Percentiles rank a stretch among this genome's conserved stretches.
phyloP scores from a whole-genome alignment of 805 yeast species.

The Yamadazyma nakazawae region DNA sequence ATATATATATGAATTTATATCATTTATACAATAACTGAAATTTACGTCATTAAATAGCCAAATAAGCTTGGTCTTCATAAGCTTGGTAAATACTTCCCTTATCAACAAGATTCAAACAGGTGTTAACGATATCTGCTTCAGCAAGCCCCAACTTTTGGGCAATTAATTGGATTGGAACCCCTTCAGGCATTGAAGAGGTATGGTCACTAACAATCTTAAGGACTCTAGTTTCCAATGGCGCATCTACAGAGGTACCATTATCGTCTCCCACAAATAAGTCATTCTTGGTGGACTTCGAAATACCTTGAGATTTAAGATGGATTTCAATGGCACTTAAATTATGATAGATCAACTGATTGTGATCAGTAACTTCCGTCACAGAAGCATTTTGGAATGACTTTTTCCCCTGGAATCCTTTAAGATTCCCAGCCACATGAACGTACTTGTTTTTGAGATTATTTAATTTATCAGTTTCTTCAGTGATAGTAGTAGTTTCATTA shows the following conservation, averaged over 20 bases:
- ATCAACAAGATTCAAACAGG: conserved; percentile 56
- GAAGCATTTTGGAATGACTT: conserved; percentile 63
- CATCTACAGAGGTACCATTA: conserved; percentile 17
- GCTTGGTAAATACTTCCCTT: conserved; percentile 70
- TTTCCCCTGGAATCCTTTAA: conserved; percentile 58
- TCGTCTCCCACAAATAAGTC: conserved; percentile 30
- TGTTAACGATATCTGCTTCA: conserved; percentile 46
- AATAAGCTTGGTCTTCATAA: conserved; percentile 59
- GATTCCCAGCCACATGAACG: conserved; percentile 50
- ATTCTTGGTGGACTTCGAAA: conserved; percentile 17
- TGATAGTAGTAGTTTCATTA: conserved; percentile 22
- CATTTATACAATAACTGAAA: background rate
- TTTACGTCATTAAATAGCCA: conserved; percentile 42
- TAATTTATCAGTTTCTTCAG: conserved; percentile 29
- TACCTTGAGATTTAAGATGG: conserved; percentile 56
- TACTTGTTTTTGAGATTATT: conserved; percentile 49
- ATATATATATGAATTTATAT: background rate
- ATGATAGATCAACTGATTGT: conserved; percentile 68
- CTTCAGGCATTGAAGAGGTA: conserved; percentile 63
- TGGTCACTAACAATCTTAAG: conserved; percentile 47
- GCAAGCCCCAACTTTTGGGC: conserved; percentile 53
- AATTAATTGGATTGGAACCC: conserved; percentile 66
- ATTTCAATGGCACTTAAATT: conserved; percentile 59
- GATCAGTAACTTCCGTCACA: conserved; percentile 55
- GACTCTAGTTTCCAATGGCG: conserved; percentile 40